Evolutionary conservation across 306 rosid species (phyloP), one percentile per base, ranked within the genome.

Genomic region (Malus asiatica): DNA sequence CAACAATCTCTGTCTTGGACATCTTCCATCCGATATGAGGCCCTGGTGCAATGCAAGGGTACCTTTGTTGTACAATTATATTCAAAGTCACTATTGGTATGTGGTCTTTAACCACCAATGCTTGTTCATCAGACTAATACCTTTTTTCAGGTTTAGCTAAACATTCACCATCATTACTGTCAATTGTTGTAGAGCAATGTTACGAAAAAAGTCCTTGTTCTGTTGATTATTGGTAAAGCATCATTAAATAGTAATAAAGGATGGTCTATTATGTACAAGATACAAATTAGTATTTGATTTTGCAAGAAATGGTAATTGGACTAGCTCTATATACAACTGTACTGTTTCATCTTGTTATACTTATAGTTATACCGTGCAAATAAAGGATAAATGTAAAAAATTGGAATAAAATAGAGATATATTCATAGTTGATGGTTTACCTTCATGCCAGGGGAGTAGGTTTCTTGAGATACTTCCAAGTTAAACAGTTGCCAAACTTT

Each of bases 1-100:
- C 84, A 80, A 83, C 85, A 90, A 88, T 78, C 85, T 90, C 59
- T 95, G 97, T 64, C 73, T 73, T 51, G 92, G 91, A 52, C 91
- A 70, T 55, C 75, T 32, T 79, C 89, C 81, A 61, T 82, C 86
- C 78, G 87, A 86, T 78, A 58, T 45, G 84, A 89, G 96, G 79
- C 96, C 97, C 44, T 95, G 98, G 97, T 95, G 98, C 87, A 95
- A 90, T 79, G 93, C 92, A 80, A 85, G 90, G 73, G 83, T 95
- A n/a, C 97, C 98, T 4, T 62, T 92, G 77, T 84, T 90, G 60
- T 92, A 95, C 87, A 90, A 89, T 70, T 92, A 78, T 81, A 89
- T 29, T 83, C 98, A 94, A 83, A 88, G 90, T 82, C 93, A 81
- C 84, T 92, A 94, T 72, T 94, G 98, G 97, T 94, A 92, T 74